Conservation (phyloP, 176 grass and related monocot species). For the Hsuehochloa calcarea region DNA sequence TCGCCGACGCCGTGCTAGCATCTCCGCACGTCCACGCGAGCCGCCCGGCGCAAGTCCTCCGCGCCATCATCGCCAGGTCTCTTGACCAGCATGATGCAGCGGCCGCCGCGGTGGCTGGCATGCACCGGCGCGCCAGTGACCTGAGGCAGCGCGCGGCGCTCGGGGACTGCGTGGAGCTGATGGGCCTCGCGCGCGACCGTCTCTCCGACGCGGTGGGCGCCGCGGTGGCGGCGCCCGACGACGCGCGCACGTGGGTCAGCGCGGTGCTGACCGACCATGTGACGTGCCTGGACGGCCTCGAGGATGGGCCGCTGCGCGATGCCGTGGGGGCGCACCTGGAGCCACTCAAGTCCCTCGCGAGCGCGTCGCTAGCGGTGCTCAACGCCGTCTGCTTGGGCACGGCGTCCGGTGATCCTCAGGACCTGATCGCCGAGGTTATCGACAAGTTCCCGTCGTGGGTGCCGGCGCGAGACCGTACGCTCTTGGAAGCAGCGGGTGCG, state of each 20-base stretch:
- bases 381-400: neutral
- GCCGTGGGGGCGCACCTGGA: conserved; percentile 14
- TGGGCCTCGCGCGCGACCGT: conserved; percentile 54
- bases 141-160: conserved; percentile 29
- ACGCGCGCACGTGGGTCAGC: conserved; percentile 54
- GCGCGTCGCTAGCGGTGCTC: conserved; percentile 59
- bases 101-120: neutral
- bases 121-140: neutral
- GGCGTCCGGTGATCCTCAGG: neutral
- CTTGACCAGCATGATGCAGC: conserved; percentile 34
- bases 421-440: neutral
- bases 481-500: neutral
- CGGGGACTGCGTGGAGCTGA: conserved; percentile 50
- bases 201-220: conserved; percentile 17
- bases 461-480: conserved; percentile 24
- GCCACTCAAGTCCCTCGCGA: conserved; percentile 41
- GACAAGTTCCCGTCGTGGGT: conserved; percentile 39
- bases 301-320: neutral
- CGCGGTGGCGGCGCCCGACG: neutral
- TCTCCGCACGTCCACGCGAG: neutral
- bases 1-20: conserved; percentile 26
- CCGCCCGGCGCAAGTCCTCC: conserved; percentile 29
- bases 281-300: conserved; percentile 46
- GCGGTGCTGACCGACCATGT: conserved; percentile 47
- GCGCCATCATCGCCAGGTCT: conserved; percentile 33